phyloP scores from a whole-genome alignment of 2,329 filamentous ascomycete genomes.

The Fonsecaea nubica region DNA sequence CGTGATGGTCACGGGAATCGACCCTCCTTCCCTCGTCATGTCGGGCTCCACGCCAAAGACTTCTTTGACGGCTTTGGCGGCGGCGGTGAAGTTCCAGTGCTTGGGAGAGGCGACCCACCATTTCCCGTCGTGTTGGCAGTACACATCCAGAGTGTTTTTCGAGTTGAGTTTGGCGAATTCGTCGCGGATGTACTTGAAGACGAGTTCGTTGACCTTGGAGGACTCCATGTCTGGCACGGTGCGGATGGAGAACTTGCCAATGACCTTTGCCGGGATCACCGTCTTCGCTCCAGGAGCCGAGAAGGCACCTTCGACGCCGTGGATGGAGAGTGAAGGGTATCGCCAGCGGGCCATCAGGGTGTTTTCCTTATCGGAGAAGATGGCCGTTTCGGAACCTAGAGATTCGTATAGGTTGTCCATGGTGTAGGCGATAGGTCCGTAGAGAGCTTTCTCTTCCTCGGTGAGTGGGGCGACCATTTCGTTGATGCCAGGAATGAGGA shows the following conservation, averaged over 20 bases:
- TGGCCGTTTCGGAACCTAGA: conserved; percentile 84
- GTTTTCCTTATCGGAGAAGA: conserved; percentile 84
- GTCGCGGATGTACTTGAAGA: conserved; percentile 82
- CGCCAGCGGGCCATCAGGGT: conserved; percentile 97
- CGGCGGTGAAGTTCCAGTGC: conserved; percentile 98
- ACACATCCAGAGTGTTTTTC: conserved; percentile 88
- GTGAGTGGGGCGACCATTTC: conserved; percentile 91
- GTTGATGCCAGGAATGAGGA: conserved; percentile 89
- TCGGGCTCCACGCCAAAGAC: conserved; percentile 95
- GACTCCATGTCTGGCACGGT: conserved; percentile 98
- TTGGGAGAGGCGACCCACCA: conserved; percentile 99
- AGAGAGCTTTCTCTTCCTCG: conserved; percentile 84
- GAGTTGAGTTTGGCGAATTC: conserved; percentile 85
- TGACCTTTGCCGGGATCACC: conserved; percentile 96
- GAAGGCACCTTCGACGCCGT: conserved; percentile 95
- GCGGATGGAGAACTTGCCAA: conserved; percentile 97
- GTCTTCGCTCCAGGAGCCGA: conserved; percentile 94
- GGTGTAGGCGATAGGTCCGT: conserved; percentile 87
- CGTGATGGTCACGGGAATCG: conserved; percentile 94
- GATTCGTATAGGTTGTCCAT: conserved; percentile 96
- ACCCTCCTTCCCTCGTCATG: conserved; percentile 94
- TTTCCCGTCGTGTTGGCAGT: conserved; percentile 87
- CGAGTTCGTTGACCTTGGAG: conserved; percentile 81
- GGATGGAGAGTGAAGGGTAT: conserved; percentile 89
- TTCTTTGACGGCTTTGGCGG: conserved; percentile 92